Percentiles rank a stretch among this genome's conserved stretches.
Evolutionary conservation across 2,329 filamentous ascomycete genomes (phyloP).

Genomic region (Monilinia fructicola): DNA sequence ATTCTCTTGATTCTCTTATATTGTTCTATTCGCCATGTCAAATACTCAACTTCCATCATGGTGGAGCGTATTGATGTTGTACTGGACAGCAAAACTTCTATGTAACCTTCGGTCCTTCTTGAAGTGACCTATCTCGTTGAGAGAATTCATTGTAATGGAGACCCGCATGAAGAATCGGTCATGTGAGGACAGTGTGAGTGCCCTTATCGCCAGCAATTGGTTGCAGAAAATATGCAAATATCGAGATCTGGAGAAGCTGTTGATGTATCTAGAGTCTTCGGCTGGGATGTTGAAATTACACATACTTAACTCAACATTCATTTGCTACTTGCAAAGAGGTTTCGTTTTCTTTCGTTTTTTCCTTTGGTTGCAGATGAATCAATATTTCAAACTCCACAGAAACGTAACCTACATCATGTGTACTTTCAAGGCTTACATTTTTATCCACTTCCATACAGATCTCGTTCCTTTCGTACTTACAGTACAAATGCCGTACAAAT

Average conservation of each 20-base stretch:
- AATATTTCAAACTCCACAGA: constrained; percentile 20
- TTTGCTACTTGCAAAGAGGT: constrained; percentile 1
- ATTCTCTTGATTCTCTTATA: neutral
- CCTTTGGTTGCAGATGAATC: constrained; percentile 7
- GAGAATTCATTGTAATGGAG: constrained; percentile 28
- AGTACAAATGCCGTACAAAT: neutral
- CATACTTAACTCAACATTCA: constrained; percentile 3
- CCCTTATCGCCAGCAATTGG: constrained; percentile 31
- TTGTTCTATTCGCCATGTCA: constrained; percentile 4
- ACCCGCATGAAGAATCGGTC: constrained; percentile 38
- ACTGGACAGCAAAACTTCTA: constrained; percentile 19
- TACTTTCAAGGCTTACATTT: constrained; percentile 5
- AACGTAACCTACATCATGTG: constrained; percentile 24
- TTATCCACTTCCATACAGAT: constrained; percentile 19
- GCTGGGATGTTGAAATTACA: constrained; percentile 11
- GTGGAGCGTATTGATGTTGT: constrained; percentile 16
- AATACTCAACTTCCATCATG: neutral
- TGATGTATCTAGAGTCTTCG: constrained; percentile 18
- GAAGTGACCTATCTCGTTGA: constrained; percentile 28
- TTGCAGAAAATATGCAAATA: neutral
- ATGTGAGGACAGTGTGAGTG: constrained; percentile 39
- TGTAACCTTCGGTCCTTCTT: constrained; percentile 29
- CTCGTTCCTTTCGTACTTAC: constrained; percentile 1
- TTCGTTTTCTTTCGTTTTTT: neutral
- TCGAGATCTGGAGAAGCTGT: constrained; percentile 10